Percentiles rank a stretch among this genome's conserved stretches.
phyloP scores from a whole-genome alignment of 345 rosid species.

The Pistacia atlantica region DNA sequence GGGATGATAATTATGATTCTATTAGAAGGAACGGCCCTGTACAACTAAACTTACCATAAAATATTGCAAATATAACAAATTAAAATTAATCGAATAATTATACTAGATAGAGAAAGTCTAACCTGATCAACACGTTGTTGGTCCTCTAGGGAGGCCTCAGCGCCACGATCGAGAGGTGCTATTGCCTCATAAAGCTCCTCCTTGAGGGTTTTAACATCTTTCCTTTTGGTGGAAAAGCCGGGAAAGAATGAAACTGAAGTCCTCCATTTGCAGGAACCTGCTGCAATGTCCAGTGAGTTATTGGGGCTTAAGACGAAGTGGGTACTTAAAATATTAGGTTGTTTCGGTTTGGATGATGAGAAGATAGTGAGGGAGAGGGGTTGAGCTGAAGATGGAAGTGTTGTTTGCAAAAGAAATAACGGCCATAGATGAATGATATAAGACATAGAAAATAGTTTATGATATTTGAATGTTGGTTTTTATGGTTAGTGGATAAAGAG shows the following conservation, averaged over 20 bases:
- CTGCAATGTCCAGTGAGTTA: background rate
- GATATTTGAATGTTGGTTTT: background rate
- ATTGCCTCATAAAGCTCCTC: constrained; percentile 41
- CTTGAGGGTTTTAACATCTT: constrained; percentile 32
- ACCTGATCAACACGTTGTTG: constrained; percentile 42
- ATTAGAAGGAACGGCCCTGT: too few species aligned
- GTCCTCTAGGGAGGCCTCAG: constrained; percentile 41
- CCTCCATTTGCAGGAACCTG: constrained; percentile 21
- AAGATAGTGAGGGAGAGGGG: constrained; percentile 2
- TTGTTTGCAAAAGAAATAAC: constrained; percentile 13
- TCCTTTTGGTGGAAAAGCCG: constrained; percentile 18
- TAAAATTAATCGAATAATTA: too few species aligned
- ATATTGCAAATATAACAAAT: too few species aligned
- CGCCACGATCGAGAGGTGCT: constrained; percentile 52
- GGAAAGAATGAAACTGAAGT: constrained; percentile 37
- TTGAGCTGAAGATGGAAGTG: constrained; percentile 11
- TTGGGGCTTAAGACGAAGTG: background rate
- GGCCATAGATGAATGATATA: constrained; percentile 15
- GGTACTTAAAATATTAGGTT: background rate
- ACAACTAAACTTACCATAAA: too few species aligned
- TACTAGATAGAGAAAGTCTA: background rate
- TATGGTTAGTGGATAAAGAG: background rate
- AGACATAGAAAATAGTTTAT: too few species aligned
- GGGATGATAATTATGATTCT: too few species aligned
- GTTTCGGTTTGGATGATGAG: background rate